A percentile compares a stretch with the other conserved stretches of the same genome.
These are phyloP conservation scores for Didymosphaeria variabile DNA, from an alignment of 2,329 filamentous ascomycete genomes.

Conservation along the genomic window DNA sequence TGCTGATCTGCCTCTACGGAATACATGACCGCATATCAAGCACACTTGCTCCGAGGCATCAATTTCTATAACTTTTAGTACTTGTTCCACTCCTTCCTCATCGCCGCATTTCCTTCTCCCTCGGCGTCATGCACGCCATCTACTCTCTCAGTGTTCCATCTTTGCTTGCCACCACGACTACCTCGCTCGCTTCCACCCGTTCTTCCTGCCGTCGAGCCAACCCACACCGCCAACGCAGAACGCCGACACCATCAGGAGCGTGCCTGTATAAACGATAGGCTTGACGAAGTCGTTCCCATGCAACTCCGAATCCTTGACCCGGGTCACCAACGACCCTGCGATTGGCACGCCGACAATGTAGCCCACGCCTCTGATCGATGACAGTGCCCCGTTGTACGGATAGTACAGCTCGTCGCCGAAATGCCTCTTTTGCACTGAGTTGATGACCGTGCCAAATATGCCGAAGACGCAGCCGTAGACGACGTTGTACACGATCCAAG, in stretches of 20 bases:
- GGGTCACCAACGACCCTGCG: slow-evolving; percentile 29
- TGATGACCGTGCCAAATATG: slow-evolving; percentile 28
- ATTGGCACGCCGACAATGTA: slow-evolving; percentile 30
- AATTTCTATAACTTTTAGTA: background rate
- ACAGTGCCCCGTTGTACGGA: slow-evolving; percentile 29
- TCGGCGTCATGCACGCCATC: background rate
- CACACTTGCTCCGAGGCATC: too few relatives aligned
- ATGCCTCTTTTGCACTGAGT: slow-evolving; percentile 27
- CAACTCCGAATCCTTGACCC: slow-evolving; percentile 22
- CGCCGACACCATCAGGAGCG: slow-evolving; percentile 18
- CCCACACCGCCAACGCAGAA: slow-evolving; percentile 26
- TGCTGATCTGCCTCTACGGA: too few relatives aligned
- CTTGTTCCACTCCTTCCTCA: too few relatives aligned
- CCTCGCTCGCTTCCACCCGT: slow-evolving; percentile 28
- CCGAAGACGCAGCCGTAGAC: slow-evolving; percentile 31
- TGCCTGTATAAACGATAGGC: slow-evolving; percentile 29
- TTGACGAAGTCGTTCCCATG: slow-evolving; percentile 22
- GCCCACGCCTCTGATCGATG: slow-evolving; percentile 31
- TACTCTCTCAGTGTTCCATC: background rate
- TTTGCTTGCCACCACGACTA: slow-evolving; percentile 13
- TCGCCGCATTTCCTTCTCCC: background rate
- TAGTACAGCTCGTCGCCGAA: slow-evolving; percentile 36
- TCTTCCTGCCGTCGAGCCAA: slow-evolving; percentile 24
- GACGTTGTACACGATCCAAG: slow-evolving; percentile 32
- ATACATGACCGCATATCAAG: too few relatives aligned